Base-by-base conservation (phyloP, 169 alveolate genomes). In the Hammondia hammondi region DNA sequence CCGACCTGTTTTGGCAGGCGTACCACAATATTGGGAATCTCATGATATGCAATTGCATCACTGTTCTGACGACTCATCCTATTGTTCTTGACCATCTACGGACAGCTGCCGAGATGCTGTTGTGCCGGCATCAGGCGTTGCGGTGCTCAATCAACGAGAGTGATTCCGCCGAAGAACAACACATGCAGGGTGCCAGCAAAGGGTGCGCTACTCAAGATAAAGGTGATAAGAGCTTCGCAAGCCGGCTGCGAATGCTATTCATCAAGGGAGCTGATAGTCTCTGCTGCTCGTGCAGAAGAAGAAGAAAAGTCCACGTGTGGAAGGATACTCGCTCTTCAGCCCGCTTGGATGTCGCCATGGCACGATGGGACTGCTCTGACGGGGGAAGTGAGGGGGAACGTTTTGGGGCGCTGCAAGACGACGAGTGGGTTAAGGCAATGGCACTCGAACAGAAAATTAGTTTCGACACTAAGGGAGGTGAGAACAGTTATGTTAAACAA, bases 61-160 rank as follows among this genome's bases (percentile, higher is more conserved):
- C 94, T 56, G 94, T 96, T 35, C 85, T 85, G 71, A 92, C 97
- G n/a, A 89, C 96, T 39, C 96, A 94, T 29, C 97, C 96, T 4
- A 84, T 96, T 29, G 90, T 71, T 43, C 88, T 94, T 71, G 96
- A 96, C 46, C 85, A 84, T 37, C 95, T 96, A 37, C 89, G 61
- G 92, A 95, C 93, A 45, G 97, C 97, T 4, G 96, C 96, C 46
- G 35, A 72, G 72, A 91, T 91, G 85, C 95, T 96, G 94, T 91
- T 92, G 21, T 87, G 82, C 85, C 92, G 96, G 29, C 96, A 96
- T 92, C 96, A 94, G 48, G 92, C 96, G 21, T 88, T 96, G 82
- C 93, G 97, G 37, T 90, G 84, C 32, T 91, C 90, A 1, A 93
- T 93, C 14, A 32, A 91, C 56, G 82, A 85, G 71, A 70, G 39